Evolutionary conservation across 306 rosid genomes (phyloP).

Genomic region (Gynostemma pentaphyllum): DNA sequence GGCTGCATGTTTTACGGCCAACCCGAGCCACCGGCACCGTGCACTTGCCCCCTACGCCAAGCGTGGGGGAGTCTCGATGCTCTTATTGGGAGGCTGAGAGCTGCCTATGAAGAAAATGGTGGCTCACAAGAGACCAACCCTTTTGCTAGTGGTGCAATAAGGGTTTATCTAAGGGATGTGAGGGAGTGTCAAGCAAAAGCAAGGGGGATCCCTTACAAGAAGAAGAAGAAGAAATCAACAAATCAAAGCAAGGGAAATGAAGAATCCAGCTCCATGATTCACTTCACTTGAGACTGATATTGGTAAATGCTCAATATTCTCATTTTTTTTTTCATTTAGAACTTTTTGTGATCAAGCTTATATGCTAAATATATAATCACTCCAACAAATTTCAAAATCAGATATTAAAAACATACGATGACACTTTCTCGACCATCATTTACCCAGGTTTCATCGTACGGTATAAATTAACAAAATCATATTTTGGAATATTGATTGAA

Average conservation of each 20-base stretch:
- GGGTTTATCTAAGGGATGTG: conserved; percentile 79
- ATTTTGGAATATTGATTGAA: no score
- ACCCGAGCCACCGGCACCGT: conserved; percentile 92
- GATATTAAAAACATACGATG: no score
- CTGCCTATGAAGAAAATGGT: conserved; percentile 95
- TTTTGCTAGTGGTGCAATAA: conserved; percentile 67
- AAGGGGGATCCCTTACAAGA: conserved; percentile 90
- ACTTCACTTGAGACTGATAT: conserved; percentile 55
- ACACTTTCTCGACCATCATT: no score
- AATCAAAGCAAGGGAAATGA: conserved; percentile 32
- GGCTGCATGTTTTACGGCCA: conserved; percentile 92
- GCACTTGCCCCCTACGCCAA: conserved; percentile 80
- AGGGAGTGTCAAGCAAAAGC: conserved; percentile 91
- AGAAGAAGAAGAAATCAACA: conserved; percentile 63
- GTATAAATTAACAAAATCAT: no score
- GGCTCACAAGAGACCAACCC: conserved; percentile 73
- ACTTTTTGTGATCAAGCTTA: no score
- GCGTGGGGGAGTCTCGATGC: conserved; percentile 99
- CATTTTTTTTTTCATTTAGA: no score
- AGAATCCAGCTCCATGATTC: conserved; percentile 29
- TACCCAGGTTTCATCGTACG: no score
- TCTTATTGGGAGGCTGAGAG: conserved; percentile 81
- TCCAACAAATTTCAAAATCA: no score
- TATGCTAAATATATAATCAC: no score
- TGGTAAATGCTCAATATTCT: no score